Conservation (phyloP, 139 green algal species). For the Chlamydomonas eustigma region DNA sequence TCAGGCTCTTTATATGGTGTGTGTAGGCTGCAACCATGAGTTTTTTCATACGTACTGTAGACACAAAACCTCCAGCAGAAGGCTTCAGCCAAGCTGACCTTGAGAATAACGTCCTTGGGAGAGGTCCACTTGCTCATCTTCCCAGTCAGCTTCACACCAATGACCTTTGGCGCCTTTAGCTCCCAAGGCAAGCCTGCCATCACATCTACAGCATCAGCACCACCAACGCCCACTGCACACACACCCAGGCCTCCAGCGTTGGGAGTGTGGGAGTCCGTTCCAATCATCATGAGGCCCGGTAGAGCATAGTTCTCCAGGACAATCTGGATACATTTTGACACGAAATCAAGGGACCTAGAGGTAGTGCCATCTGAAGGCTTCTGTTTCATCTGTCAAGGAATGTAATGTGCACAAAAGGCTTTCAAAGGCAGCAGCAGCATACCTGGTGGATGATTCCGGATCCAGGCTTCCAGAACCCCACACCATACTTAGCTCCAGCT, state of each 20-base stretch:
- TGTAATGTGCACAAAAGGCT: no score
- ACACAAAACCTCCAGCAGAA: neutral
- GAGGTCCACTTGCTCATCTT: slow-evolving; percentile 84
- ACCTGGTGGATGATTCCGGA: slow-evolving; percentile 95
- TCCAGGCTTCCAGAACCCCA: slow-evolving; percentile 93
- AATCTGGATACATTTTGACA: slow-evolving; percentile 70
- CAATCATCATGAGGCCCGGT: slow-evolving; percentile 92
- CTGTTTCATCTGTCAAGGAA: no score
- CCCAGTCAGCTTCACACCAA: slow-evolving; percentile 88
- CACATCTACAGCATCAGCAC: slow-evolving; percentile 93
- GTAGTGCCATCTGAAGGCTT: no score
- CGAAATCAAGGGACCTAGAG: no score
- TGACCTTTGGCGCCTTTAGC: slow-evolving; percentile 82
- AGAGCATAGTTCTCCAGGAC: slow-evolving; percentile 96
- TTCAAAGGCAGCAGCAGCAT: neutral
- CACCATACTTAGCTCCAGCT: slow-evolving; percentile 87
- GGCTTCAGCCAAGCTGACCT: slow-evolving; percentile 40
- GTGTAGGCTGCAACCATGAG: neutral
- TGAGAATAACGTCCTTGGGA: slow-evolving; percentile 95
- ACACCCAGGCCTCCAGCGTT: slow-evolving; percentile 89
- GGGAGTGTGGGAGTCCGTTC: slow-evolving; percentile 92
- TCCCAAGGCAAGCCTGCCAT: slow-evolving; percentile 97
- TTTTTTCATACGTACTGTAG: neutral
- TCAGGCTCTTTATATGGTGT: no score
- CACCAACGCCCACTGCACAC: slow-evolving; percentile 86